Evolutionary conservation across 768 basidiomycete species (phyloP).

Genomic region (Suillus alpinus): DNA sequence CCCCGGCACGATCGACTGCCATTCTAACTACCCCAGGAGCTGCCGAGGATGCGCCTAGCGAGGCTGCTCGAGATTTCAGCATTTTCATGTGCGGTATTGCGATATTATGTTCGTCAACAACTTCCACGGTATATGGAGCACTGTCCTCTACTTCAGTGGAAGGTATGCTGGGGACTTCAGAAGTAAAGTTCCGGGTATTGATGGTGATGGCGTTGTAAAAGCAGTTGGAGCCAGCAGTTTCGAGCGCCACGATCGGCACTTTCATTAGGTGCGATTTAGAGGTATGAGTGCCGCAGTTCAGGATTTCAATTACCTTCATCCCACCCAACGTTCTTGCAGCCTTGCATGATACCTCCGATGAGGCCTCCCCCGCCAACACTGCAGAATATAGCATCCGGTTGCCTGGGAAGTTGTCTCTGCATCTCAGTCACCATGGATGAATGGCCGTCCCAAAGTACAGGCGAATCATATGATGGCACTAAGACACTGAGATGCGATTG

Average conservation of each 20-base stretch:
- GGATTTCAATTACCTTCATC: constrained; percentile 50
- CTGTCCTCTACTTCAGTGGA: constrained; percentile 19
- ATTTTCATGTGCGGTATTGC: constrained; percentile 53
- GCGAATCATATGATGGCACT: constrained; percentile 71
- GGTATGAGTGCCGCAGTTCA: not conserved
- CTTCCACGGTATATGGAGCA: constrained; percentile 40
- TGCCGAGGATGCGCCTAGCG: constrained; percentile 68
- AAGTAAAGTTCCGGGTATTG: constrained; percentile 39
- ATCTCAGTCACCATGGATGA: constrained; percentile 73
- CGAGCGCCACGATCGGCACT: constrained; percentile 67
- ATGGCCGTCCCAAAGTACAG: constrained; percentile 72
- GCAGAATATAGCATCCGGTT: constrained; percentile 74
- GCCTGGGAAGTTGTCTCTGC: constrained; percentile 45
- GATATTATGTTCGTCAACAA: constrained; percentile 43
- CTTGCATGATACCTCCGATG: constrained; percentile 64
- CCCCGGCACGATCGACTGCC: constrained; percentile 59
- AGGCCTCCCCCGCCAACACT: constrained; percentile 77
- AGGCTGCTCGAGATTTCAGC: constrained; percentile 66
- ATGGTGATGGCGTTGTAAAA: constrained; percentile 71
- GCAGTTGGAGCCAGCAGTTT: constrained; percentile 71
- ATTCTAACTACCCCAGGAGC: constrained; percentile 59
- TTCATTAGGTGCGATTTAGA: constrained; percentile 6
- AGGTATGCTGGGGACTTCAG: constrained; percentile 31
- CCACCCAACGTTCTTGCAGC: constrained; percentile 66
- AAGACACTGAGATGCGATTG: constrained; percentile 44